Evolutionary conservation across 192 early-diverging fungal species (phyloP).

Genomic region (Chytriomyces sp.): DNA sequence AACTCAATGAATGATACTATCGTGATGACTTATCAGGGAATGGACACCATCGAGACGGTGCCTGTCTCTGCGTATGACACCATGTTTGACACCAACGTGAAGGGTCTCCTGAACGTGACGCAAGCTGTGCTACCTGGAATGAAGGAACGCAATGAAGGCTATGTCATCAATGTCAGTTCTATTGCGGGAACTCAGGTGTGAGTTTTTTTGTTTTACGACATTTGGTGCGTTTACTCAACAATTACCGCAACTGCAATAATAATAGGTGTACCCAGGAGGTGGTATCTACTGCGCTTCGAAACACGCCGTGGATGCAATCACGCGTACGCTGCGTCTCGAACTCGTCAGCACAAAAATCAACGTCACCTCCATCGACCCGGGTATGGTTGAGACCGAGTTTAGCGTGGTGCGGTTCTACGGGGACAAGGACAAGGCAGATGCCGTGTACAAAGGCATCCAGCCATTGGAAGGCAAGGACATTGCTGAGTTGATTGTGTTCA

Average conservation of each 20-base stretch:
- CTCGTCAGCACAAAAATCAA: slow-evolving; percentile 68
- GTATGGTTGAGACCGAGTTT: slow-evolving; percentile 91
- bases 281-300: slow-evolving; percentile 86
- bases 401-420: slow-evolving; percentile 82
- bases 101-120: slow-evolving; percentile 81
- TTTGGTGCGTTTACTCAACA: not conserved
- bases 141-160: slow-evolving; percentile 69
- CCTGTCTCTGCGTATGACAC: slow-evolving; percentile 69
- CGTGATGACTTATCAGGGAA: slow-evolving; percentile 48
- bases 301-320: slow-evolving; percentile 81
- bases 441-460: slow-evolving; percentile 79
- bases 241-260: not conserved
- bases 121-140: slow-evolving; percentile 81
- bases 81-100: slow-evolving; percentile 91
- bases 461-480: slow-evolving; percentile 75
- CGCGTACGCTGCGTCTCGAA: slow-evolving; percentile 74
- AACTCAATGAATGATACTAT: not conserved
- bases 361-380: slow-evolving; percentile 83
- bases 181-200: slow-evolving; percentile 64
- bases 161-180: slow-evolving; percentile 85
- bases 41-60: slow-evolving; percentile 69
- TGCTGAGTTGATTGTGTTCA: slow-evolving; percentile 77
- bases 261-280: slow-evolving; percentile 73
- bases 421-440: slow-evolving; percentile 46
- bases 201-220: too few species aligned